Base-by-base conservation (phyloP, 1,139 yeast genomes). In the Waltiozyma sp. region DNA sequence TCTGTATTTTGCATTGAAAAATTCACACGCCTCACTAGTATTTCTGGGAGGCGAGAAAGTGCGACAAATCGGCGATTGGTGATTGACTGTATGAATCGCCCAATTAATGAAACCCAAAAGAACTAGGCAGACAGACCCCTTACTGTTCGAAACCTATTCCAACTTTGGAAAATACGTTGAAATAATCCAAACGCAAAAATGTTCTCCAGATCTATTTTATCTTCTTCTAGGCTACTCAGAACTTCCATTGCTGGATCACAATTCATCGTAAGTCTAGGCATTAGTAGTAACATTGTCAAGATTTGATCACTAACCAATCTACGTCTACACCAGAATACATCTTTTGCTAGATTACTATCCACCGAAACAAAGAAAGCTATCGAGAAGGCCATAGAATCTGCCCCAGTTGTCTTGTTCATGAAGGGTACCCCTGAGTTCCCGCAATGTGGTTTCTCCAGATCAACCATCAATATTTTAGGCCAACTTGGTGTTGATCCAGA, bases 401-500 rank as follows among this genome's bases (percentile, higher is more conserved):
- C 96, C 1, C 95, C 95, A 16, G 97, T 91, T 14, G 98, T 93
- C 11, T 71, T 93, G 31, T 89, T 89, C 68, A 86, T 86, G 95
- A 86, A 86, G 60, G 95, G 95, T 11, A 93, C 98, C 1, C 99
- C 99, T 1, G 96, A 89, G 58, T 87, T 85, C 46, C 99, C 99
- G 28, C 95, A 88, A 57, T 93, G 99, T 70, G 98, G 99, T 1
- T 93, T 93, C 59, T 88, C 96, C 7, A 77, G 96, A 58, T 95
- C 95, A 42, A 86, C 96, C 16, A 89, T 93, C 53, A 93, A 87
- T 60, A 75, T 88, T 40, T 73, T 93, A 49, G 97, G 98, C 18
- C 93, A 88, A 61, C 95, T 89, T 61, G 98, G 98, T 45, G 97
- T 93, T 28, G 96, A 93, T 63, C 98, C 98, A 6, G 75, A 69